A percentile compares a stretch with the other conserved stretches of the same genome.
Evolutionary conservation across 192 early-diverging fungal species (phyloP).

Genomic region (Geranomyces variabilis): DNA sequence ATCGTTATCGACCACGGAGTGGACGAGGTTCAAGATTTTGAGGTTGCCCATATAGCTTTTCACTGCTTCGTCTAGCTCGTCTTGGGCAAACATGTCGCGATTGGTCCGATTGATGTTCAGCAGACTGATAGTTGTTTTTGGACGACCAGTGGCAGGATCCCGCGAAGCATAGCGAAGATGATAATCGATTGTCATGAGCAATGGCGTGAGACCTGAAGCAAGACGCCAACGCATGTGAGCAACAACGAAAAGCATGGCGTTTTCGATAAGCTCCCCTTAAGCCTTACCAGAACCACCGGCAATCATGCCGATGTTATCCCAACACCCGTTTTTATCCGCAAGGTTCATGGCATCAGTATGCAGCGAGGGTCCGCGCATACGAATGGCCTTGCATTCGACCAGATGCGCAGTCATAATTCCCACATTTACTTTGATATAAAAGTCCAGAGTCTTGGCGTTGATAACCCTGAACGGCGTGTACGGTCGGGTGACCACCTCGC

Average conservation of each 20-base stretch:
- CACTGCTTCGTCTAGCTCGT: conserved; percentile 23
- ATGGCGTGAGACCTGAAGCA: conserved; percentile 39
- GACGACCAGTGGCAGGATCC: conserved; percentile 27
- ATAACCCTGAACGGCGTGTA: conserved; percentile 28
- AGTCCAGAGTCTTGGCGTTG: conserved; percentile 28
- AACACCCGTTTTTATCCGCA: conserved; percentile 30
- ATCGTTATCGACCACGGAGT: not conserved
- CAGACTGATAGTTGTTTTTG: conserved; percentile 16
- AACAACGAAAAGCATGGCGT: not conserved
- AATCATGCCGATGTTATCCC: conserved; percentile 39
- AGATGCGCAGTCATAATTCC: conserved; percentile 41
- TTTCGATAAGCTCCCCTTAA: not conserved
- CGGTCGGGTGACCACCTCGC: conserved; percentile 33
- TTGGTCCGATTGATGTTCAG: conserved; percentile 30
- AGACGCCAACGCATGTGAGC: too few species aligned
- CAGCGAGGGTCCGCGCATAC: conserved; percentile 35
- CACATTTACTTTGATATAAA: conserved; percentile 35
- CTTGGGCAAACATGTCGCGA: conserved; percentile 31
- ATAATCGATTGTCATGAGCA: conserved; percentile 41
- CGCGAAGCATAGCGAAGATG: conserved; percentile 33
- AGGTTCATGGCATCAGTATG: conserved; percentile 21
- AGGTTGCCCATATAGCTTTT: conserved; percentile 13
- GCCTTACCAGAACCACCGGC: conserved; percentile 41
- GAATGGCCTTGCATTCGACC: conserved; percentile 21
- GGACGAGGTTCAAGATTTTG: not conserved